Percentiles rank a stretch among this genome's conserved stretches.
Conservation (phyloP, 1,284 basidiomycete genomes). For the Cutaneotrichosporon dermatis region DNA sequence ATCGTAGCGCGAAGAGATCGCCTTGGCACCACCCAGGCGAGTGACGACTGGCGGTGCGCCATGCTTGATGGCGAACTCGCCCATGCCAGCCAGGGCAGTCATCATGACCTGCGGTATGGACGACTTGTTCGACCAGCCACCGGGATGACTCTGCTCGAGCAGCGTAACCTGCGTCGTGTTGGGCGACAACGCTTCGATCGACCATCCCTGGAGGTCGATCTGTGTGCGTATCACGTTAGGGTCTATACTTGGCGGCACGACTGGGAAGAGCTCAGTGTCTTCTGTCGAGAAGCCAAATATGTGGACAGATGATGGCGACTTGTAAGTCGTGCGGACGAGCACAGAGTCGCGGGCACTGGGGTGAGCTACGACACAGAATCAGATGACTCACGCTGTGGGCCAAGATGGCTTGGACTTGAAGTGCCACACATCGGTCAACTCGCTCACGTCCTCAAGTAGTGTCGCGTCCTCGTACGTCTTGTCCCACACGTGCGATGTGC, state of each 20-base stretch:
- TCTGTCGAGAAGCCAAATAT: constrained; percentile 94
- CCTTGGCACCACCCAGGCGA: constrained; percentile 71
- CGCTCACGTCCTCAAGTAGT: constrained; percentile 83
- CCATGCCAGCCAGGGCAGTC: constrained; percentile 75
- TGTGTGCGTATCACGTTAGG: constrained; percentile 84
- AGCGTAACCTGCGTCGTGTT: constrained; percentile 91
- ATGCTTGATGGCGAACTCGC: constrained; percentile 89
- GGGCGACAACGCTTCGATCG: constrained; percentile 90
- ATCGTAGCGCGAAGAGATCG: constrained; percentile 73
- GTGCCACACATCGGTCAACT: constrained; percentile 88
- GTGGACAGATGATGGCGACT: constrained; percentile 90
- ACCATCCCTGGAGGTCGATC: constrained; percentile 94
- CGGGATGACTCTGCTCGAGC: constrained; percentile 93
- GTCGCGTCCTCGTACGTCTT: constrained; percentile 79
- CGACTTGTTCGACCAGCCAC: constrained; percentile 94
- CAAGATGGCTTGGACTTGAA: constrained; percentile 81
- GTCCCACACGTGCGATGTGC: constrained; percentile 81
- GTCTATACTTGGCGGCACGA: constrained; percentile 63
- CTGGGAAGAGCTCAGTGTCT: constrained; percentile 77
- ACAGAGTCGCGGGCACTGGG: constrained; percentile 81
- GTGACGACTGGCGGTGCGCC: constrained; percentile 90
- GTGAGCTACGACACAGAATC: constrained; percentile 12
- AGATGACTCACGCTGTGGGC: constrained; percentile 70
- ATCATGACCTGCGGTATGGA: constrained; percentile 91
- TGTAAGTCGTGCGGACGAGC: constrained; percentile 91